Conservation (phyloP, 2,329 filamentous ascomycete species). For the Penicillium sp. region DNA sequence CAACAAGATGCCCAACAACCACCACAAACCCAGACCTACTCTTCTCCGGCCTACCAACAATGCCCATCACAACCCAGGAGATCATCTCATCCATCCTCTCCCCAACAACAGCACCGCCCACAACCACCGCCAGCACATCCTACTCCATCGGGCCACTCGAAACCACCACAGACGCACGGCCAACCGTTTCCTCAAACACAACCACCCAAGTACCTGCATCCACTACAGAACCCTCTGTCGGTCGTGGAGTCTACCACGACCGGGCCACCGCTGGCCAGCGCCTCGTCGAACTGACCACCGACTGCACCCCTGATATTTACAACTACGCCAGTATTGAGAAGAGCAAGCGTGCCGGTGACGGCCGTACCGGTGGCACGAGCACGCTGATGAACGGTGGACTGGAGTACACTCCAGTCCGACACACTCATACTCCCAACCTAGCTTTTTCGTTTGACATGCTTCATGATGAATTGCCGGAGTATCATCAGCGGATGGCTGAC, state of each 20-base stretch:
- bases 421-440: slow-evolving; percentile 17
- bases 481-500: slow-evolving; percentile 19
- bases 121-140: slow-evolving; percentile 11
- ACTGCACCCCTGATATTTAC: slow-evolving; percentile 41
- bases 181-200: background rate
- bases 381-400: slow-evolving; percentile 44
- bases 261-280: slow-evolving; percentile 15
- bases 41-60: slow-evolving; percentile 33
- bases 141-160: slow-evolving; percentile 23
- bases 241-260: slow-evolving; percentile 26
- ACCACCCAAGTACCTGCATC: background rate
- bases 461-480: slow-evolving; percentile 25
- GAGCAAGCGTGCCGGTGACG: slow-evolving; percentile 29
- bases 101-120: slow-evolving; percentile 7
- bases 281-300: slow-evolving; percentile 30
- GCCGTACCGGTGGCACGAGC: slow-evolving; percentile 20
- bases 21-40: slow-evolving; percentile 31
- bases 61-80: slow-evolving; percentile 23
- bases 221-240: slow-evolving; percentile 12
- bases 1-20: slow-evolving; percentile 21
- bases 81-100: slow-evolving; percentile 6
- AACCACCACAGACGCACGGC: slow-evolving; percentile 20
- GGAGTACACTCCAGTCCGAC: slow-evolving; percentile 40
- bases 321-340: slow-evolving; percentile 40
- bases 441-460: slow-evolving; percentile 22